Evolutionary conservation across 805 yeast genomes (phyloP).

Genomic region (Pichia nakasei): DNA sequence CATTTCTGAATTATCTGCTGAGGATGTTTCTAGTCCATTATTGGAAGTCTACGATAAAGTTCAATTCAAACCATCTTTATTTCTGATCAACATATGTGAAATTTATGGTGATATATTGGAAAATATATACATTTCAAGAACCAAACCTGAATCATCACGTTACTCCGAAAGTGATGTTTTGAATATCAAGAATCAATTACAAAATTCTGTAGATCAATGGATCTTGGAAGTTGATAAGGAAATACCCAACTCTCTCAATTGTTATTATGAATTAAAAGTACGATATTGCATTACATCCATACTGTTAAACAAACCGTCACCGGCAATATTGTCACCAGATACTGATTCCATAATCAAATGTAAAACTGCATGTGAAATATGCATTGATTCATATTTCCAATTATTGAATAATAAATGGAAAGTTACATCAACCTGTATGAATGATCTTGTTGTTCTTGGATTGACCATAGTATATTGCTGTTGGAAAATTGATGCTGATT

Average conservation of each 20-base stretch:
- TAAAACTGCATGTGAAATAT: slow-evolving; percentile 14
- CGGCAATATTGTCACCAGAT: slow-evolving; percentile 15
- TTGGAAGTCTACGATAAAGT: slow-evolving; percentile 10
- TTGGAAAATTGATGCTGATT: slow-evolving; percentile 17
- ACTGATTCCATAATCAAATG: slow-evolving; percentile 12
- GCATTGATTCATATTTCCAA: slow-evolving; percentile 11
- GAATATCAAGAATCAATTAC: slow-evolving; percentile 8
- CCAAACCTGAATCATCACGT: slow-evolving; percentile 6
- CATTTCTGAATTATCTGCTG: slow-evolving; percentile 2
- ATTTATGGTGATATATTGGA: slow-evolving; percentile 20
- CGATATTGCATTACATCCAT: slow-evolving; percentile 15
- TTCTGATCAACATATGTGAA: slow-evolving; percentile 15
- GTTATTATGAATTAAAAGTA: slow-evolving; percentile 15
- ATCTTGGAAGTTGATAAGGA: slow-evolving; percentile 13
- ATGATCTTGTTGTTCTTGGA: slow-evolving; percentile 17
- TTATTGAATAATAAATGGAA: slow-evolving; percentile 13
- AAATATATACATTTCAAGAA: slow-evolving; percentile 16
- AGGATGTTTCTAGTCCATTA: background rate
- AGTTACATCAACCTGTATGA: slow-evolving; percentile 14
- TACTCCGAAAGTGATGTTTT: slow-evolving; percentile 7
- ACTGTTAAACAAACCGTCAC: slow-evolving; percentile 17
- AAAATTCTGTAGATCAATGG: slow-evolving; percentile 14
- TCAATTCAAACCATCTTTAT: slow-evolving; percentile 16
- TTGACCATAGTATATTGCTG: slow-evolving; percentile 20
- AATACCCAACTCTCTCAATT: slow-evolving; percentile 12